Percentiles rank a stretch among this genome's conserved stretches.
Evolutionary conservation across 805 yeast genomes (phyloP).

Genomic region (Schwanniomyces yamadae): DNA sequence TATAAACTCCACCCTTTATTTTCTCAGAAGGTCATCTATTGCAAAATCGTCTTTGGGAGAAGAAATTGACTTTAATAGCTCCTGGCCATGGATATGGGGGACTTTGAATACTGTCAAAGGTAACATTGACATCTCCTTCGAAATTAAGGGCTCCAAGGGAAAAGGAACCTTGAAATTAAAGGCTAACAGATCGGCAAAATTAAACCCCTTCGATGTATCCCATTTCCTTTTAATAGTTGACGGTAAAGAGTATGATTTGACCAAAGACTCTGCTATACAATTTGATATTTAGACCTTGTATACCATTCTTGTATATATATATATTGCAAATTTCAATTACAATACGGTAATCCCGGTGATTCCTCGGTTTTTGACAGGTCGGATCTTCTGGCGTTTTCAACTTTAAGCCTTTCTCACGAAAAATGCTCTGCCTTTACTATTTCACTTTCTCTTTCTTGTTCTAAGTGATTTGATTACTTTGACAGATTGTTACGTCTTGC

Average conservation of each 20-base stretch:
- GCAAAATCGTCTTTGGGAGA: slow-evolving; percentile 69
- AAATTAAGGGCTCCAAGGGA: slow-evolving; percentile 64
- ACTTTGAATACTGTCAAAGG: slow-evolving; percentile 82
- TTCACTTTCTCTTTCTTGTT: too few relatives aligned
- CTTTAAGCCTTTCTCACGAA: too few relatives aligned
- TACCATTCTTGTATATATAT: background rate
- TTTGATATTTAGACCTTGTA: slow-evolving; percentile 21
- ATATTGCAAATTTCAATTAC: slow-evolving; percentile 3
- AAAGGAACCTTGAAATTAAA: slow-evolving; percentile 57
- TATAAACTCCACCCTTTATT: slow-evolving; percentile 81
- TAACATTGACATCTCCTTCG: slow-evolving; percentile 67
- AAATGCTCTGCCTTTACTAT: too few relatives aligned
- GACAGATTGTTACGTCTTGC: too few relatives aligned
- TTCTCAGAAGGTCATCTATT: slow-evolving; percentile 69
- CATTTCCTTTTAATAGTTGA: slow-evolving; percentile 28
- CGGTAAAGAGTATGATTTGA: slow-evolving; percentile 27
- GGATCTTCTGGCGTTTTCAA: too few relatives aligned
- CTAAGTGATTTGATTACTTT: too few relatives aligned
- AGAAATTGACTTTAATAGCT: slow-evolving; percentile 67
- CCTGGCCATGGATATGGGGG: slow-evolving; percentile 90
- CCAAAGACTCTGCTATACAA: slow-evolving; percentile 26
- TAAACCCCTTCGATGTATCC: slow-evolving; percentile 43
- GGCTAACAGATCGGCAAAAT: slow-evolving; percentile 66
- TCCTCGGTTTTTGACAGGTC: too few relatives aligned
- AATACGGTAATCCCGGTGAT: too few relatives aligned